Conservation (phyloP, 352 stramenopile genomes). For the Globisporangium apiculatum region DNA sequence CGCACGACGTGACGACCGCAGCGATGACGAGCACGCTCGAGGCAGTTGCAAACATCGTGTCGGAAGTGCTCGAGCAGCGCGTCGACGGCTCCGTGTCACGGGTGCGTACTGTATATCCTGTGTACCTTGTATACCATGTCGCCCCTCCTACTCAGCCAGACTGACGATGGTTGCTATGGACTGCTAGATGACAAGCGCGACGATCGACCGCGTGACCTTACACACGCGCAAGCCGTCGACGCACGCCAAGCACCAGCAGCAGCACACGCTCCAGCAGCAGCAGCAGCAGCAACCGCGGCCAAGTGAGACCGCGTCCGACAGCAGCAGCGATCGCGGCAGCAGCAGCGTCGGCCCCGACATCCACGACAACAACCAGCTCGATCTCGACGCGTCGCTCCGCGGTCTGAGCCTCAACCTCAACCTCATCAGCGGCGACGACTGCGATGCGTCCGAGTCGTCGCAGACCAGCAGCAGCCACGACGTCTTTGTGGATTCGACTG, state of each 20-base stretch:
- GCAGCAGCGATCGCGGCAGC: slow-evolving; percentile 14
- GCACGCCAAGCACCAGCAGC: background rate
- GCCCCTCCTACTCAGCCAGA: background rate
- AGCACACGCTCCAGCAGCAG: background rate
- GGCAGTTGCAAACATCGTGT: slow-evolving; percentile 73
- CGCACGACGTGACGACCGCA: slow-evolving; percentile 38
- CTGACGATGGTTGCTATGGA: slow-evolving; percentile 6
- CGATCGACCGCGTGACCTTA: background rate
- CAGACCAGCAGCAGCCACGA: slow-evolving; percentile 8
- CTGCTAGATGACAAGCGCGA: slow-evolving; percentile 2
- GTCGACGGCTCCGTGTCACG: slow-evolving; percentile 16
- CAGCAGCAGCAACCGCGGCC: background rate
- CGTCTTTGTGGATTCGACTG: background rate
- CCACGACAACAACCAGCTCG: slow-evolving; percentile 3
- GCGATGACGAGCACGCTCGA: slow-evolving; percentile 68
- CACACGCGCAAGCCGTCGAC: background rate
- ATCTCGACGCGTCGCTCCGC: slow-evolving; percentile 25
- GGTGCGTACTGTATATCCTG: slow-evolving; percentile 4
- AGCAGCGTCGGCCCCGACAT: background rate
- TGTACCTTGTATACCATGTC: background rate
- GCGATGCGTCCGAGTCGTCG: slow-evolving; percentile 13
- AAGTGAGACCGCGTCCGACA: slow-evolving; percentile 11
- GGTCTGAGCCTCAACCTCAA: slow-evolving; percentile 17
- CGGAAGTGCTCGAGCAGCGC: slow-evolving; percentile 72
- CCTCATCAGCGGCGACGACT: slow-evolving; percentile 1